Percentiles rank a stretch among this genome's conserved stretches.
phyloP scores from a whole-genome alignment of 2,329 filamentous ascomycete species.

The Neonectria punicea region DNA sequence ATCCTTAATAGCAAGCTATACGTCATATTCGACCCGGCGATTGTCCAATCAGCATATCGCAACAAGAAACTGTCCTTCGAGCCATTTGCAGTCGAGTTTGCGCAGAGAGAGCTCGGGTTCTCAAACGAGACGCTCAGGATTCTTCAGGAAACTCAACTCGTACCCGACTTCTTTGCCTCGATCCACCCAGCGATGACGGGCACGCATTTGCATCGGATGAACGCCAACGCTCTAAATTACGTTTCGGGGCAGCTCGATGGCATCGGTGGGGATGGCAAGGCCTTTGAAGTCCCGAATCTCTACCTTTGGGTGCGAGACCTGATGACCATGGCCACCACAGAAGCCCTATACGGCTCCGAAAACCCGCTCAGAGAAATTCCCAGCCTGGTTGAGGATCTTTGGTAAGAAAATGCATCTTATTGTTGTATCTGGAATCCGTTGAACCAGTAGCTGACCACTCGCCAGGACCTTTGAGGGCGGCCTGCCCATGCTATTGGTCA shows the following conservation, averaged over 20 bases:
- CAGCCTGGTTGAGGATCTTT: slow-evolving; percentile 15
- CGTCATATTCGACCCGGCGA: slow-evolving; percentile 53
- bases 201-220: slow-evolving; percentile 48
- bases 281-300: slow-evolving; percentile 27
- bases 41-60: slow-evolving; percentile 55
- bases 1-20: slow-evolving; percentile 58
- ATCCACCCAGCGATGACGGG: slow-evolving; percentile 49
- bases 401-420: neutral
- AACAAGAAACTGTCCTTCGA: slow-evolving; percentile 57
- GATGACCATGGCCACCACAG: slow-evolving; percentile 28
- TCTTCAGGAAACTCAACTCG: slow-evolving; percentile 36
- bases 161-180: slow-evolving; percentile 49
- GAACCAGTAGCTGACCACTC: neutral
- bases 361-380: slow-evolving; percentile 20
- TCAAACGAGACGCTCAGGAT: slow-evolving; percentile 39
- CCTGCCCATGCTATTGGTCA: slow-evolving; percentile 17
- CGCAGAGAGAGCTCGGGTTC: slow-evolving; percentile 51
- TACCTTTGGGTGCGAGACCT: slow-evolving; percentile 51
- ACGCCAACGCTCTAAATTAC: slow-evolving; percentile 47
- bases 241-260: slow-evolving; percentile 45
- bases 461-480: slow-evolving; percentile 24
- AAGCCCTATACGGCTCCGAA: slow-evolving; percentile 27
- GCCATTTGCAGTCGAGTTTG: slow-evolving; percentile 52
- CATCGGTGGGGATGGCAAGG: slow-evolving; percentile 18
- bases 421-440: neutral